Percentiles rank a stretch among this genome's conserved stretches.
Evolutionary conservation across 768 basidiomycete genomes (phyloP).

Genomic region (Suillus paluster): DNA sequence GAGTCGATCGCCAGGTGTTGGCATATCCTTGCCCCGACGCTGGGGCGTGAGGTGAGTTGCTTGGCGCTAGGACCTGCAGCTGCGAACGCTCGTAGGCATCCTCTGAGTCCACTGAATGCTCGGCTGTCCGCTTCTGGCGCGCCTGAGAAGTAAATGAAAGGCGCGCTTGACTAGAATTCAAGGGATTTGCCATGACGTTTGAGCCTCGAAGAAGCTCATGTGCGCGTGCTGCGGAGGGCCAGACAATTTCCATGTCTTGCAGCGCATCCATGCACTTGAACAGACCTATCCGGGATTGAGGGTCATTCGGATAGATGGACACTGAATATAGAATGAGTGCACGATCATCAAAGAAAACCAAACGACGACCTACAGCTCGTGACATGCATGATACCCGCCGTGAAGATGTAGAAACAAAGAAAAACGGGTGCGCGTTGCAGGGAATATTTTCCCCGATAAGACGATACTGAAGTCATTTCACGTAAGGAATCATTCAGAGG

Average conservation of each 20-base stretch:
- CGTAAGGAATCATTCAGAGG: constrained; percentile 7
- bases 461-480: constrained; percentile 42
- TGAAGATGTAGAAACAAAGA: constrained; percentile 79
- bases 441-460: constrained; percentile 67
- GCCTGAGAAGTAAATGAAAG: constrained; percentile 26
- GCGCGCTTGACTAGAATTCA: background rate
- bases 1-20: constrained; percentile 35
- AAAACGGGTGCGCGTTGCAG: constrained; percentile 69
- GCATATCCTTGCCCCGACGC: constrained; percentile 25
- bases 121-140: constrained; percentile 64
- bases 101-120: constrained; percentile 49
- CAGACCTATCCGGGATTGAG: constrained; percentile 69
- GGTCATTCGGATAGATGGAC: constrained; percentile 65
- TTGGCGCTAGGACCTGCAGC: constrained; percentile 15
- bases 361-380: constrained; percentile 57
- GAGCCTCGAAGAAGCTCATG: constrained; percentile 72
- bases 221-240: constrained; percentile 80
- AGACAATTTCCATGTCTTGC: constrained; percentile 65
- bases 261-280: constrained; percentile 70
- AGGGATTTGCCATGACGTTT: constrained; percentile 40
- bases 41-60: constrained; percentile 4
- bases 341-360: background rate
- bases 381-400: constrained; percentile 80
- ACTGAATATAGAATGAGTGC: constrained; percentile 43
- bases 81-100: constrained; percentile 30